Evolutionary conservation across 2,329 filamentous ascomycete species (phyloP), one percentile per base, ranked within the genome.

Genomic region (Sclerotinia trifoliorum): DNA sequence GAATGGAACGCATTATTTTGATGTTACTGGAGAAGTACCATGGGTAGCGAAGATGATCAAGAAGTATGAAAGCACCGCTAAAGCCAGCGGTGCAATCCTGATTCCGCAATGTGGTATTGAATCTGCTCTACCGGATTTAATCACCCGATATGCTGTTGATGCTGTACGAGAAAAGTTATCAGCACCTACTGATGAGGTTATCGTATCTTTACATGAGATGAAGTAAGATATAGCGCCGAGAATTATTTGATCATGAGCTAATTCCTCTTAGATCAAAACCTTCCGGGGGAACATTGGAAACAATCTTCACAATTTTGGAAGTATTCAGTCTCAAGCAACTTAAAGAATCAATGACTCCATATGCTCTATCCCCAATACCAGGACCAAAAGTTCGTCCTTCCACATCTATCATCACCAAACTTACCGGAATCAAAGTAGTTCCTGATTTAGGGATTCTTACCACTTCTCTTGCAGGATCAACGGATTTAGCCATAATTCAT

Each of bases 221-320:
- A 78, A 73, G 81, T 82, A 75, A 69, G 78, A 24, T 26, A 62
- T 51, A 26, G 15, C 5, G 8, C 69, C 26, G 55, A 46, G 1
- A 21, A 10, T 24, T 49, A 24, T 13, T 11, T 1, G 11, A 8
- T 6, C 35, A 24, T 68, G 35, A 11, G 19, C 68, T 72, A 64
- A 73, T 32, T 13, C 15, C 44, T 26, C 49, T n/a, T 77, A 86
- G 83, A 56, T 77, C 80, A 35, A 74, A 78, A 1, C 83, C 86
- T 3, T 90, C 88, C 1, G 88, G 88, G n/a, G 88, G 88, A 58
- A 89, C 91, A 2, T 79, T 94, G 5, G 83, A 86, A 46, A 93
- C 92, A 0, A 80, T 88, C 5, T 78, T 97, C 19, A 84, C 77
- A 58, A 72, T 88, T 29, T 81, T 87, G 68, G 86, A 89, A 35